Conservation (phyloP, 2,329 filamentous ascomycete species). For the Aureobasidium musti region DNA sequence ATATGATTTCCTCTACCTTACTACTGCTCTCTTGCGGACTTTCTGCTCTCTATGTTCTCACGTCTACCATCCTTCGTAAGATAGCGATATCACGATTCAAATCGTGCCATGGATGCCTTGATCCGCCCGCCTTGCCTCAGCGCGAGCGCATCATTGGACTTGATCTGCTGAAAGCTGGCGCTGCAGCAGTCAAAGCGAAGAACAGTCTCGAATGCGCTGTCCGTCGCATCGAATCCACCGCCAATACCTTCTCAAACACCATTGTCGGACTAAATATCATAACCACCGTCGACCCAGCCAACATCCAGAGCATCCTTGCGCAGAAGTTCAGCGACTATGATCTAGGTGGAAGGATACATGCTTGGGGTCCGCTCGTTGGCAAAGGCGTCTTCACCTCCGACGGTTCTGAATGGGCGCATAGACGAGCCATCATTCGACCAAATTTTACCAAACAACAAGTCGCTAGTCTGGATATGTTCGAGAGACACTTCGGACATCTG, state of each 20-base stretch:
- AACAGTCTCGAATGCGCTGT: slow-evolving; percentile 8
- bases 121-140: slow-evolving; percentile 4
- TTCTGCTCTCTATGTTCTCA: background rate
- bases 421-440: slow-evolving; percentile 50
- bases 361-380: slow-evolving; percentile 37
- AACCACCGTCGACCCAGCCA: slow-evolving; percentile 43
- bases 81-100: background rate
- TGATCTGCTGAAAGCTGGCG: slow-evolving; percentile 13
- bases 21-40: background rate
- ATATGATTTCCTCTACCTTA: background rate
- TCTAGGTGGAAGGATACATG: background rate
- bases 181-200: slow-evolving; percentile 6
- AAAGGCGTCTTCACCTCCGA: slow-evolving; percentile 46
- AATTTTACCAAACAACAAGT: slow-evolving; percentile 57
- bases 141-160: slow-evolving; percentile 9
- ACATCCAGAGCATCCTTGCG: slow-evolving; percentile 46
- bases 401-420: slow-evolving; percentile 39
- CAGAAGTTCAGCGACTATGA: slow-evolving; percentile 47
- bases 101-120: background rate
- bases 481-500: slow-evolving; percentile 60
- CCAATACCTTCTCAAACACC: background rate
- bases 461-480: slow-evolving; percentile 58
- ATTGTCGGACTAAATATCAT: background rate
- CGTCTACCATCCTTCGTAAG: background rate
- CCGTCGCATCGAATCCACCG: slow-evolving; percentile 5